These are phyloP conservation scores for Talaromyces borbonicus DNA, from an alignment of 495 filamentous ascomycete genomes.

Conservation along the genomic window DNA sequence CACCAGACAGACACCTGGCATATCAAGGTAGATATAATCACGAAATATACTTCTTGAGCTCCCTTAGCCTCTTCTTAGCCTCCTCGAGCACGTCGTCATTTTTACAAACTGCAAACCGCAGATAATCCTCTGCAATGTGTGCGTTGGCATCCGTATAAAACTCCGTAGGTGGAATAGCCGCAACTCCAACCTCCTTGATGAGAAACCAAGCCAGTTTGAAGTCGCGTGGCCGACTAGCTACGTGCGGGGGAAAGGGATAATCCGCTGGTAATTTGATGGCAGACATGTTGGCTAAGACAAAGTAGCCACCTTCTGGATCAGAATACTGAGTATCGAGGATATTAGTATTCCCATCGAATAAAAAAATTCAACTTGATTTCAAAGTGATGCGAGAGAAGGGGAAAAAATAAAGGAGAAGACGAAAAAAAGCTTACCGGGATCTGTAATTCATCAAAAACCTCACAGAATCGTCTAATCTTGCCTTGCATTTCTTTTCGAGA, in stretches of 20 bases:
- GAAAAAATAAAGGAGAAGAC: neutral
- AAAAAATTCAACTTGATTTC: slow-evolving; percentile 2
- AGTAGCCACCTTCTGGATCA: slow-evolving; percentile 91
- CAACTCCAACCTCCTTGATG: slow-evolving; percentile 91
- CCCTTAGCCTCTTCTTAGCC: slow-evolving; percentile 81
- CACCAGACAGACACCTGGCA: too few relatives aligned
- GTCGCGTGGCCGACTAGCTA: slow-evolving; percentile 74
- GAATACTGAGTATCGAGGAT: too few relatives aligned
- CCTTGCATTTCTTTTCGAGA: slow-evolving; percentile 73
- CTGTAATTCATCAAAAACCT: slow-evolving; percentile 78
- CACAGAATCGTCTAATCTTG: slow-evolving; percentile 84
- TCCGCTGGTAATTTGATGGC: slow-evolving; percentile 71
- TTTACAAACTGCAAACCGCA: slow-evolving; percentile 96
- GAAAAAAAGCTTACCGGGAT: slow-evolving; percentile 47
- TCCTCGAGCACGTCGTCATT: slow-evolving; percentile 79
- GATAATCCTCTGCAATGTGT: slow-evolving; percentile 80
- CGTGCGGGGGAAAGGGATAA: slow-evolving; percentile 83
- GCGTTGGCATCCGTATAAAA: slow-evolving; percentile 84
- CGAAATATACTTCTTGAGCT: slow-evolving; percentile 81
- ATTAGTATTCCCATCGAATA: too few relatives aligned
- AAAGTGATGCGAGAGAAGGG: neutral
- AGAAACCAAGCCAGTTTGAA: slow-evolving; percentile 94
- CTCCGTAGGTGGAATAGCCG: slow-evolving; percentile 91
- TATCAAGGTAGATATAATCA: too few relatives aligned
- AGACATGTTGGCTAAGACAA: slow-evolving; percentile 83